phyloP scores from a whole-genome alignment of 2,329 filamentous ascomycete species.

The Alternaria gaisen region DNA sequence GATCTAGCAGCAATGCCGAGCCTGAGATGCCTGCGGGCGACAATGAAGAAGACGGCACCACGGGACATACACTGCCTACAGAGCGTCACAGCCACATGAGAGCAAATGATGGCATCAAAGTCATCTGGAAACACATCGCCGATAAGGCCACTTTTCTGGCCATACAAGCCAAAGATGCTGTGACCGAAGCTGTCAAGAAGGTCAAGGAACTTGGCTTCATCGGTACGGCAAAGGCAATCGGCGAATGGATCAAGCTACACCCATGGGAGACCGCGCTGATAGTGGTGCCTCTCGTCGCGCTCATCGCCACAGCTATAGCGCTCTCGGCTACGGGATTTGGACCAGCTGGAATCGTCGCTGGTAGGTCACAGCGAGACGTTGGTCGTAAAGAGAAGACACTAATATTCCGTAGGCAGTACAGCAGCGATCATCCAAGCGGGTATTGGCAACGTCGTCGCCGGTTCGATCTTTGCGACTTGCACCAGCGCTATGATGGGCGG shows the following conservation, averaged over 20 bases:
- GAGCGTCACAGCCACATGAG: no score
- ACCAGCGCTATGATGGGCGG: slow-evolving; percentile 41
- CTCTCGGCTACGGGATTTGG: slow-evolving; percentile 15
- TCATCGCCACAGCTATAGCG: slow-evolving; percentile 2
- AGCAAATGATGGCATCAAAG: background rate
- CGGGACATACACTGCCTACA: no score
- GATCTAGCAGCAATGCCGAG: background rate
- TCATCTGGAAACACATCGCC: background rate
- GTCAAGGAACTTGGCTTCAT: background rate
- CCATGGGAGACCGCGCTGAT: slow-evolving; percentile 13
- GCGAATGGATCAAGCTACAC: slow-evolving; percentile 10
- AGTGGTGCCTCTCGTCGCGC: slow-evolving; percentile 8
- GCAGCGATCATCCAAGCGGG: slow-evolving; percentile 33
- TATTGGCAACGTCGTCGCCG: slow-evolving; percentile 30
- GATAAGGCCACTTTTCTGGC: background rate
- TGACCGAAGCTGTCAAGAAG: background rate
- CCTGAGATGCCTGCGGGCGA: background rate
- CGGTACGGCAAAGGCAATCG: background rate
- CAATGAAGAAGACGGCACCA: no score
- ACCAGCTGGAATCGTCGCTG: slow-evolving; percentile 4
- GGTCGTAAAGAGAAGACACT: background rate
- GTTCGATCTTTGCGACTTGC: slow-evolving; percentile 31
- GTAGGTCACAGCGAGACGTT: background rate
- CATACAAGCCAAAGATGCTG: background rate
- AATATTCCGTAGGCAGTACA: slow-evolving; percentile 25